Evolutionary conservation across 768 basidiomycete genomes (phyloP).

Genomic region (Mycena rebaudengoi): DNA sequence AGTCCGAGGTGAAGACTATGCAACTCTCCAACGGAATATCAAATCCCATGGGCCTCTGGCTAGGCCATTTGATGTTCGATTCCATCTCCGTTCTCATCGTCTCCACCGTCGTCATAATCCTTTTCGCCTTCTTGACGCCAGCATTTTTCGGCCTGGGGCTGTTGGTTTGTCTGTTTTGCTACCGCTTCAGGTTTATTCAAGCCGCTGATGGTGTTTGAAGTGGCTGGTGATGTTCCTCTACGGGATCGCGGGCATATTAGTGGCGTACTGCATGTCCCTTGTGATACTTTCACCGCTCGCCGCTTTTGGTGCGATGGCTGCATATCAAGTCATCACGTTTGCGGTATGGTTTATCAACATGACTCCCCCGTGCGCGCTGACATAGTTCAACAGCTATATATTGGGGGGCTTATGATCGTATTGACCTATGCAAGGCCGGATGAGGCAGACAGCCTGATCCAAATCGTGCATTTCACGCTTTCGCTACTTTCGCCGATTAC

Average conservation of each 20-base stretch:
- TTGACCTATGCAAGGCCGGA: slow-evolving; percentile 75
- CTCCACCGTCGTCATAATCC: neutral
- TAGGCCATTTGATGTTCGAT: slow-evolving; percentile 65
- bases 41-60: slow-evolving; percentile 58
- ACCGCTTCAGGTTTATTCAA: neutral
- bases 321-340: slow-evolving; percentile 76
- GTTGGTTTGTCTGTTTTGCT: neutral
- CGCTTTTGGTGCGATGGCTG: slow-evolving; percentile 76
- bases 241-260: slow-evolving; percentile 72
- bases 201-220: slow-evolving; percentile 41
- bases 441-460: slow-evolving; percentile 59
- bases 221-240: slow-evolving; percentile 78
- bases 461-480: slow-evolving; percentile 72
- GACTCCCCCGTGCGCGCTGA: neutral
- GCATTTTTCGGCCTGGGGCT: neutral
- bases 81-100: slow-evolving; percentile 45
- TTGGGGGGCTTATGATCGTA: slow-evolving; percentile 70
- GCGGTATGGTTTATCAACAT: slow-evolving; percentile 60
- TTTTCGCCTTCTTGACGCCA: neutral
- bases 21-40: slow-evolving; percentile 62
- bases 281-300: slow-evolving; percentile 70
- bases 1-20: slow-evolving; percentile 61
- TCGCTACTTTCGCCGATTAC: slow-evolving; percentile 76
- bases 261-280: slow-evolving; percentile 71
- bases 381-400: slow-evolving; percentile 56